Evolutionary conservation across 1,284 basidiomycete genomes (phyloP), one percentile per base, ranked within the genome.

Genomic region (Pseudomicrostroma phylloplanum): DNA sequence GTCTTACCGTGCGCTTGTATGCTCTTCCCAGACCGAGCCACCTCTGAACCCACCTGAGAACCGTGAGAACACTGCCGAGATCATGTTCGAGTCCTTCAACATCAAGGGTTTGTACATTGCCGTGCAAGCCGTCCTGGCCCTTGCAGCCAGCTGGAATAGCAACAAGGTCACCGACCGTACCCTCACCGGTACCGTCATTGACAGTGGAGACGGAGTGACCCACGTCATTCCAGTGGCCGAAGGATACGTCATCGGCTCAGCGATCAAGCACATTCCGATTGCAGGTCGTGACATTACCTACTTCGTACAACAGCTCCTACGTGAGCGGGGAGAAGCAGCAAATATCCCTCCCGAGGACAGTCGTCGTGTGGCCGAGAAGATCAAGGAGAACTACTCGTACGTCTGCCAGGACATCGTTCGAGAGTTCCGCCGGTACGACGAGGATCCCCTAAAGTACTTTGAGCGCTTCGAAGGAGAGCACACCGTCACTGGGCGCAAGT

Each of bases 61-160:
- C 83, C 85, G 96, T 70, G 96, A 99, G 81, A 93, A 96, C 80
- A 98, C 94, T 0, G 96, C 96, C 13, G 96, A 99, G 80, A 97
- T 98, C 83, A 97, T 99, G 87, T 98, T 98, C 81, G 96, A 96
- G 82, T 94, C 91, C 1, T 96, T 96, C 86, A 97, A 96, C 81
- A 93, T 96, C 82, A 91, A 93, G 79, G 91, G 92, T 40, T 85
- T 96, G 25, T 97, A 99, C 82, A 98, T 99, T 77, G 96, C 93
- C 60, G 94, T 98, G 0, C 96, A 98, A 80, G 96, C 96, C 43
- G 94, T 99, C 3, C 87, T 99, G n/a, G 96, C 96, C 0, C 88
- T 99, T 61, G 96, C 96, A 0, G 94, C 96, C 1, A 93, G 91
- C 3, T 99, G 96, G 96, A 88, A 92, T 0, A 93, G 91, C 65